Percentiles rank a stretch among this genome's conserved stretches.
phyloP scores from a whole-genome alignment of 2,329 filamentous ascomycete genomes.

The Chrysoporthe deuterocubensis region DNA sequence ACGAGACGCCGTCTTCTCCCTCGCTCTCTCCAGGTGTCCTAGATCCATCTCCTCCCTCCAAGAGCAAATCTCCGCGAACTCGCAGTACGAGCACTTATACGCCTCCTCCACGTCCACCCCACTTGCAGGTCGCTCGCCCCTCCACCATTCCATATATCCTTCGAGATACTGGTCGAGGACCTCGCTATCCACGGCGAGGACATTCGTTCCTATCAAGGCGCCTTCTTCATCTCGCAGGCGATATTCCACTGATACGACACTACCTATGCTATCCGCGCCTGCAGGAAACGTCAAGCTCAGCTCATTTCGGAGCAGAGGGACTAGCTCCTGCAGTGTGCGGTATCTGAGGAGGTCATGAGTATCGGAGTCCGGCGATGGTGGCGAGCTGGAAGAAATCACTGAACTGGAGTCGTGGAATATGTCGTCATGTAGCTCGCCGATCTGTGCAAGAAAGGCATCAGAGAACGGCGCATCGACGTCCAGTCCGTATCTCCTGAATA shows the following conservation, averaged over 20 bases:
- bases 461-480: conserved; percentile 71
- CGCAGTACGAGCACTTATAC: conserved; percentile 85
- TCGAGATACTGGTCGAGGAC: conserved; percentile 68
- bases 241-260: conserved; percentile 59
- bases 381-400: conserved; percentile 42
- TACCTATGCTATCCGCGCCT: conserved; percentile 52
- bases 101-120: conserved; percentile 85
- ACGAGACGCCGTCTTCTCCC: conserved; percentile 21
- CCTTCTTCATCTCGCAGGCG: conserved; percentile 53
- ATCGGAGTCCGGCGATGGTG: conserved; percentile 6
- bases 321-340: conserved; percentile 51
- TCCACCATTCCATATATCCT: conserved; percentile 85
- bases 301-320: conserved; percentile 51
- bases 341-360: conserved; percentile 49
- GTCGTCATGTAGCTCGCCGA: conserved; percentile 70
- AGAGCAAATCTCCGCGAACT: conserved; percentile 77
- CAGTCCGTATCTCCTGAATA: conserved; percentile 75
- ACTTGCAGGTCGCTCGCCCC: conserved; percentile 69
- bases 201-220: conserved; percentile 55
- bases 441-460: conserved; percentile 76
- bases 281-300: conserved; percentile 57
- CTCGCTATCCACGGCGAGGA: conserved; percentile 69
- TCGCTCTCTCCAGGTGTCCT: conserved; percentile 44
- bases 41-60: conserved; percentile 77
- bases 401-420: conserved; percentile 56